Conservation (phyloP, 768 basidiomycete genomes). For the Coprinopsis strossmayeri region DNA sequence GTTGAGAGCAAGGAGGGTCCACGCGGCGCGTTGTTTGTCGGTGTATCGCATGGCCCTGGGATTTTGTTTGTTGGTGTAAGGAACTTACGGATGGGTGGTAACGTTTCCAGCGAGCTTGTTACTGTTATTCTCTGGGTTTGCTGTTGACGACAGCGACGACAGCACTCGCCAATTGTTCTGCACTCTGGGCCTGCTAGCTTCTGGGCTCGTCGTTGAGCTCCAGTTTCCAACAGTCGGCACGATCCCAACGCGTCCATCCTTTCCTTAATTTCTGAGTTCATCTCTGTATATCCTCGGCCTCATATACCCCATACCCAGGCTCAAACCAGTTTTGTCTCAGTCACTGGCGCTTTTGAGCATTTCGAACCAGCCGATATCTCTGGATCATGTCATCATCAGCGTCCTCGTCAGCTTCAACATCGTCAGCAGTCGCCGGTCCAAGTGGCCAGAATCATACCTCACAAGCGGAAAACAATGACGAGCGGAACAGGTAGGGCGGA, state of each 20-base stretch:
- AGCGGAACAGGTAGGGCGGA: slow-evolving; percentile 58
- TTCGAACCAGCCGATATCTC: slow-evolving; percentile 11
- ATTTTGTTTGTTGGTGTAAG: slow-evolving; percentile 8
- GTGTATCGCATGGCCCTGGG: neutral
- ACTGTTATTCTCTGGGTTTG: slow-evolving; percentile 13
- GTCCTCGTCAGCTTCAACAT: slow-evolving; percentile 40
- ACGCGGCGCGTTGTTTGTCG: slow-evolving; percentile 15
- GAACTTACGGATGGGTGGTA: neutral
- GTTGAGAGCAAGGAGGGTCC: slow-evolving; percentile 11
- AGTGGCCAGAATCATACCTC: slow-evolving; percentile 50
- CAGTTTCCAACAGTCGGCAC: slow-evolving; percentile 23
- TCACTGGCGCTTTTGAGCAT: slow-evolving; percentile 13
- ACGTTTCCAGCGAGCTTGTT: slow-evolving; percentile 6
- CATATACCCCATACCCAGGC: too few species aligned
- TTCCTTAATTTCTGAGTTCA: too few species aligned
- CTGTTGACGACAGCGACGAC: slow-evolving; percentile 31
- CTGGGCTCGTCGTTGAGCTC: slow-evolving; percentile 25
- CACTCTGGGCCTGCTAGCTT: slow-evolving; percentile 12
- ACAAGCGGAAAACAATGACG: slow-evolving; percentile 55
- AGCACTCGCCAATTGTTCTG: slow-evolving; percentile 22
- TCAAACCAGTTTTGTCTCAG: slow-evolving; percentile 13
- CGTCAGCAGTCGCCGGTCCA: slow-evolving; percentile 36
- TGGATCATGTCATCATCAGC: slow-evolving; percentile 44
- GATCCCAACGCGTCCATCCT: slow-evolving; percentile 36
- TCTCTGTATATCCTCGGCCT: too few species aligned